Conservation (phyloP, 1,284 basidiomycete species). For the Cryptococcus sp. region DNA sequence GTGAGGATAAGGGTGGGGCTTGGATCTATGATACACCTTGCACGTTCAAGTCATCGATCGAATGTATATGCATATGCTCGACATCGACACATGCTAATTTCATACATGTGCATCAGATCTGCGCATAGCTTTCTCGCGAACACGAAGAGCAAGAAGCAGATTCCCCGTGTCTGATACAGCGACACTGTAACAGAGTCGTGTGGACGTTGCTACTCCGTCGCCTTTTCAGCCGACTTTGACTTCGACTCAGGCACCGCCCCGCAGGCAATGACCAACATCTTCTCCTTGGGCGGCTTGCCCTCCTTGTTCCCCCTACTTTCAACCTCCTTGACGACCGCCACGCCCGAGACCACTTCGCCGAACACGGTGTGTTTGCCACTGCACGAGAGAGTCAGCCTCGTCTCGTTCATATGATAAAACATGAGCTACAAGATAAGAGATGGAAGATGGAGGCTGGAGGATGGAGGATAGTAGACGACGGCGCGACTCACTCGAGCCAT, state of each 20-base stretch:
- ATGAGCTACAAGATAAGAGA: too few relatives aligned
- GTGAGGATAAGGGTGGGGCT: too few relatives aligned
- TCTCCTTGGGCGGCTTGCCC: constrained; percentile 46
- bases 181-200: neutral
- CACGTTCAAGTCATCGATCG: too few relatives aligned
- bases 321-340: constrained; percentile 70
- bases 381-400: neutral
- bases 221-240: neutral
- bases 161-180: too few relatives aligned
- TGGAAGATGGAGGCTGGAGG: too few relatives aligned
- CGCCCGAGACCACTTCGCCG: constrained; percentile 80
- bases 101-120: too few relatives aligned
- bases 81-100: too few relatives aligned
- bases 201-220: neutral
- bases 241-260: constrained; percentile 32
- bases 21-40: too few relatives aligned
- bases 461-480: too few relatives aligned
- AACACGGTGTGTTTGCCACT: constrained; percentile 67
- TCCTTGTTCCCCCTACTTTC: constrained; percentile 62
- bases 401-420: neutral
- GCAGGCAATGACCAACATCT: constrained; percentile 50
- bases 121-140: too few relatives aligned
- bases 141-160: too few relatives aligned
- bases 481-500: constrained; percentile 58
- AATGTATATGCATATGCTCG: too few relatives aligned